Percentiles rank a stretch among this genome's conserved stretches.
Evolutionary conservation across 768 basidiomycete species (phyloP).

Genomic region (Kwoniella botswanensis): DNA sequence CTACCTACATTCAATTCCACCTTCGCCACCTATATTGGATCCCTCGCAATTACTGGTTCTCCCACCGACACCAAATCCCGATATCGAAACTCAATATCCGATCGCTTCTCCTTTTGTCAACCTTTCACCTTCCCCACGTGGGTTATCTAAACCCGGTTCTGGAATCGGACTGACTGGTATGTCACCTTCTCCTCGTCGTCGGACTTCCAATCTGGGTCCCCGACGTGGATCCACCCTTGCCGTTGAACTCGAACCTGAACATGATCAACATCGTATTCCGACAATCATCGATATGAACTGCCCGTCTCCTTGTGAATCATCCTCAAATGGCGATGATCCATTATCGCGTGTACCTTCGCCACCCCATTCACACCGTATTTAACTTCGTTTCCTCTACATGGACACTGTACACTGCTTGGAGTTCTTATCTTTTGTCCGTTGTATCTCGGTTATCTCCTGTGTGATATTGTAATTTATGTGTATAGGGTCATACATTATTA

Average conservation of each 20-base stretch:
- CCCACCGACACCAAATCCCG: constrained; percentile 7
- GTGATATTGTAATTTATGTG: constrained; percentile 6
- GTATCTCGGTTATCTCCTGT: neutral
- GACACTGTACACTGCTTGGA: neutral
- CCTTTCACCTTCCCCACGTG: constrained; percentile 23
- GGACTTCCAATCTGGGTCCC: constrained; percentile 9
- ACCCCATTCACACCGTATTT: constrained; percentile 5
- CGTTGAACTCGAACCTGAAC: neutral
- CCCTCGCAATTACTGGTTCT: constrained; percentile 36
- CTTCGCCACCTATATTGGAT: constrained; percentile 44
- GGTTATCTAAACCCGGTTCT: constrained; percentile 12
- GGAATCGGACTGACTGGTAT: neutral
- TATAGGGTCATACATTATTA: constrained; percentile 85
- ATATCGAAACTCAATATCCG: constrained; percentile 27
- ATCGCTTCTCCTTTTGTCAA: constrained; percentile 48
- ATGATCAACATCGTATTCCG: constrained; percentile 4
- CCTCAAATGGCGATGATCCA: constrained; percentile 3
- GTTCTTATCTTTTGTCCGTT: neutral
- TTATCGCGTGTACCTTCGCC: constrained; percentile 16
- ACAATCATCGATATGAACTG: neutral
- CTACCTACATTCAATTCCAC: constrained; percentile 35
- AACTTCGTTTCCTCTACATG: neutral
- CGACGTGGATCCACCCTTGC: constrained; percentile 26
- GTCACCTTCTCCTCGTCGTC: constrained; percentile 28
- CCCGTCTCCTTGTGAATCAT: neutral